Conservation (phyloP, 192 early-diverging fungal species). For the Ramicandelaber brevisporus region DNA sequence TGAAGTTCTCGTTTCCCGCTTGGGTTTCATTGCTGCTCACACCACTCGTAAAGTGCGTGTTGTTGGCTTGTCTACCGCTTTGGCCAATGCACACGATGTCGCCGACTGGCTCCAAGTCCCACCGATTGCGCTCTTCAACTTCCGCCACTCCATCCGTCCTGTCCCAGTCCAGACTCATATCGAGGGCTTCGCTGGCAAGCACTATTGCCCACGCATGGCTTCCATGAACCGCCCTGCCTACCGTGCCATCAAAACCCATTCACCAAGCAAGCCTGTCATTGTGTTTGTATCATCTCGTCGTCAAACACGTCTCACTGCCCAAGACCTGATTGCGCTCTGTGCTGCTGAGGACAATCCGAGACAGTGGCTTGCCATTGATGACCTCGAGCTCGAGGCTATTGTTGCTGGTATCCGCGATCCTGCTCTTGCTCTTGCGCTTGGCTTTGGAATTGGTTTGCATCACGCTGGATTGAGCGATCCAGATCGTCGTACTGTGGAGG, state of each 20-base stretch:
- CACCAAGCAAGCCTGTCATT: slow-evolving; percentile 77
- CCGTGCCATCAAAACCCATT: slow-evolving; percentile 79
- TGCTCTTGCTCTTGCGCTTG: slow-evolving; percentile 45
- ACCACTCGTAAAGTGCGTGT: slow-evolving; percentile 54
- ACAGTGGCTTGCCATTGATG: slow-evolving; percentile 73
- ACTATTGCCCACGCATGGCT: slow-evolving; percentile 95
- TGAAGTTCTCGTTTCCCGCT: slow-evolving; percentile 92
- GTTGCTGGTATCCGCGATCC: slow-evolving; percentile 54
- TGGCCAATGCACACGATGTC: slow-evolving; percentile 89
- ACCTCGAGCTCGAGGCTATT: slow-evolving; percentile 38
- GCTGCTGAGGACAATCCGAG: slow-evolving; percentile 79
- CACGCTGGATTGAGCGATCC: slow-evolving; percentile 80
- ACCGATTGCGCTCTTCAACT: slow-evolving; percentile 77
- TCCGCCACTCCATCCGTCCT: slow-evolving; percentile 87
- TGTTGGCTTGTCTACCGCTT: slow-evolving; percentile 83
- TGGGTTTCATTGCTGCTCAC: slow-evolving; percentile 86
- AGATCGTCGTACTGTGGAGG: slow-evolving; percentile 72
- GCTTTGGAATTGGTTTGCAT: slow-evolving; percentile 93
- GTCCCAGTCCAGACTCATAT: slow-evolving; percentile 95
- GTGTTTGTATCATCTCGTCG: slow-evolving; percentile 95
- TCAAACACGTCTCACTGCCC: slow-evolving; percentile 88
- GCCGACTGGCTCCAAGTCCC: slow-evolving; percentile 91
- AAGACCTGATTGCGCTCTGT: slow-evolving; percentile 83
- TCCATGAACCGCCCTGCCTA: slow-evolving; percentile 98
- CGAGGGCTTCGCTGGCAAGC: slow-evolving; percentile 86